Percentiles rank a stretch among this genome's conserved stretches.
Evolutionary conservation across 495 filamentous ascomycete species (phyloP).

Genomic region (Aspergillus affinis): DNA sequence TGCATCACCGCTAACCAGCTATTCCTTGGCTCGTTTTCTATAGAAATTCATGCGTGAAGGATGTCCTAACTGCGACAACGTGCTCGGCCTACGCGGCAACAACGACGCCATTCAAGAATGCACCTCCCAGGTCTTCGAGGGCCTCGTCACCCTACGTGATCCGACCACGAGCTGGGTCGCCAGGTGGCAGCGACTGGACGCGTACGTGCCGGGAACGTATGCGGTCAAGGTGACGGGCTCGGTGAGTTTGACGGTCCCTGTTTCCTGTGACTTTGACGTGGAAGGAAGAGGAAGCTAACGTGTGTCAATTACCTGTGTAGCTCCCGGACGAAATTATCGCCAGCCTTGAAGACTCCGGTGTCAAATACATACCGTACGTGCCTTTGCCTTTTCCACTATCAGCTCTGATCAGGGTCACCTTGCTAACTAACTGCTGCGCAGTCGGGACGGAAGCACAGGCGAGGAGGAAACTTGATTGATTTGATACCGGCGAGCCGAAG

Average conservation of each 20-base stretch:
- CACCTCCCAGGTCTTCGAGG: slow-evolving; percentile 93
- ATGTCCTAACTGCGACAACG: slow-evolving; percentile 94
- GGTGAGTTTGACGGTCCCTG: slow-evolving; percentile 38
- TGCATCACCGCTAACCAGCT: slow-evolving; percentile 8
- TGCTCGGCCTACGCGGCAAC: slow-evolving; percentile 77
- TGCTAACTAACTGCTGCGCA: slow-evolving; percentile 17
- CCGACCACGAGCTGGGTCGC: slow-evolving; percentile 84
- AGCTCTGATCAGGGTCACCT: slow-evolving; percentile 10
- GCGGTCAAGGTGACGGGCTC: slow-evolving; percentile 87
- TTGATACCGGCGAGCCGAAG: neutral
- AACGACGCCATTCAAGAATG: slow-evolving; percentile 82
- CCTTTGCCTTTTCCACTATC: neutral
- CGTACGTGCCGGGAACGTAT: slow-evolving; percentile 83
- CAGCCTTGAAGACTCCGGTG: slow-evolving; percentile 64
- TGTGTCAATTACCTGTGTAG: slow-evolving; percentile 24
- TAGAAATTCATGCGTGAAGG: slow-evolving; percentile 81
- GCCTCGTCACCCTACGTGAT: slow-evolving; percentile 77
- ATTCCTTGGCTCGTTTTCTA: neutral
- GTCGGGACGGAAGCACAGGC: slow-evolving; percentile 51
- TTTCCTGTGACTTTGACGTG: neutral
- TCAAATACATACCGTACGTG: slow-evolving; percentile 65
- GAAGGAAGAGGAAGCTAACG: slow-evolving; percentile 4
- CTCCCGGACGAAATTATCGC: slow-evolving; percentile 64
- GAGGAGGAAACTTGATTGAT: slow-evolving; percentile 44
- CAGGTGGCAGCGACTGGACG: slow-evolving; percentile 88